Percentiles rank a stretch among this genome's conserved stretches.
These are phyloP conservation scores for Saposhnikovia divaricata DNA, from an alignment of 129 eudicot species.

Conservation along the genomic window DNA sequence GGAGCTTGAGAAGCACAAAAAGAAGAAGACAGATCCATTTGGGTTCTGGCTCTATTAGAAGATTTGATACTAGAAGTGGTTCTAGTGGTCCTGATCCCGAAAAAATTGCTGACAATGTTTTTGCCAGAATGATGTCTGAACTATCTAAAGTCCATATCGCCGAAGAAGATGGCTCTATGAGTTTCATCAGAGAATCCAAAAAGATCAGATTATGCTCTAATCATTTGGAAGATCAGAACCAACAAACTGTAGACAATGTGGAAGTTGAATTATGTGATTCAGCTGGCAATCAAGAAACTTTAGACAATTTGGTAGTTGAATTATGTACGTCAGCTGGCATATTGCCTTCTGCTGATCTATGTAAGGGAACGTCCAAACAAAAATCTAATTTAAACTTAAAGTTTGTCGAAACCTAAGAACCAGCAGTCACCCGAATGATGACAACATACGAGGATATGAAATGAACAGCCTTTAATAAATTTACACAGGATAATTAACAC, in stretches of 20 bases:
- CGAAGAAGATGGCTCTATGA: not conserved
- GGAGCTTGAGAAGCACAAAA: not conserved
- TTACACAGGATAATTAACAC: too few species aligned
- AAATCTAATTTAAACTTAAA: conserved; percentile 19
- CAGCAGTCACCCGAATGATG: too few species aligned
- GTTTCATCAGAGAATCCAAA: not conserved
- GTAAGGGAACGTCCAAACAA: not conserved
- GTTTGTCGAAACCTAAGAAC: not conserved
- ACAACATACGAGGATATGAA: too few species aligned
- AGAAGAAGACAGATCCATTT: not conserved
- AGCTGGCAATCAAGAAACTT: not conserved
- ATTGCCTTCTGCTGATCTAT: not conserved
- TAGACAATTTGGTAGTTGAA: not conserved
- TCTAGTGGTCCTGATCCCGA: not conserved
- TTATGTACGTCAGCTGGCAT: conserved; percentile 4
- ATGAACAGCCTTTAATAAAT: too few species aligned
- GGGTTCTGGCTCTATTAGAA: not conserved
- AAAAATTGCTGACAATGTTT: not conserved
- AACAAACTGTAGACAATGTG: not conserved
- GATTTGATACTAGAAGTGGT: not conserved
- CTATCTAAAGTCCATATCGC: not conserved
- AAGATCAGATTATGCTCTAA: not conserved
- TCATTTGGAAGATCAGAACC: not conserved
- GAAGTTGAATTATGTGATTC: not conserved
- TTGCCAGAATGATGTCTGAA: not conserved